Base-by-base conservation (phyloP, 129 eudicot species). In the Tanacetum coccineum region DNA sequence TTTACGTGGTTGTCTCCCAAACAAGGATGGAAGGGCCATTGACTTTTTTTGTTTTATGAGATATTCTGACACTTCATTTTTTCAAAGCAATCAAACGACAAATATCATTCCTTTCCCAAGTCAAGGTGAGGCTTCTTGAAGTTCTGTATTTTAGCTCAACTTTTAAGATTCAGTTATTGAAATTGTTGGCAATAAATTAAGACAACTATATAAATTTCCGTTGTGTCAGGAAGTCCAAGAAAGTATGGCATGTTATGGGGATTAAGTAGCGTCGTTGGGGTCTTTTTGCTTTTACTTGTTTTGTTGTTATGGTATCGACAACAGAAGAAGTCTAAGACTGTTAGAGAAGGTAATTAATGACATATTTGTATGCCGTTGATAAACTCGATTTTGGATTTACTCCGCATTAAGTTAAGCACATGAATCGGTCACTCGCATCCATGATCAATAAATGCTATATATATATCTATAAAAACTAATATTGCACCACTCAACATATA, bases 31-130 rank as follows among this genome's bases (percentile, higher is more conserved):
- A 62, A 75, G 84, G 62, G 75, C 83, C 56, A 47, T 80, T 13
- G 84, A 80, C 36, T 79, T 78, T 0, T 78, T 46, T 17, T 86
- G 94, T 64, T 83, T 83, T 57, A 30, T 86, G 67, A 80, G 94
- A 70, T 86, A 83, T 59, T 86, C 94, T 0, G 77, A 72, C 2
- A 62, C 64, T 7, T 59, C 84, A 3, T 86, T 83, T 62, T 79
- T 79, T 22, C 54, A 26, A 4, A 66, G 21, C 48, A 73, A 79
- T 65, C 75, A 54, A 39, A 81, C 80, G 13, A 73, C 65, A 0
- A 26, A 81, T 58, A 73, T 86, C 59, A 61, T 26, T 53, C 80
- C 82, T 39, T 79, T 76, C 49, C 53, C 82, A 26, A 56, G 66
- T 49, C 48, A 78, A 77, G 83, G 92, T 75, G 70, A 79, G 59